Evolutionary conservation across 768 basidiomycete genomes (phyloP).

Genomic region (Hebeloma cylindrosporum): DNA sequence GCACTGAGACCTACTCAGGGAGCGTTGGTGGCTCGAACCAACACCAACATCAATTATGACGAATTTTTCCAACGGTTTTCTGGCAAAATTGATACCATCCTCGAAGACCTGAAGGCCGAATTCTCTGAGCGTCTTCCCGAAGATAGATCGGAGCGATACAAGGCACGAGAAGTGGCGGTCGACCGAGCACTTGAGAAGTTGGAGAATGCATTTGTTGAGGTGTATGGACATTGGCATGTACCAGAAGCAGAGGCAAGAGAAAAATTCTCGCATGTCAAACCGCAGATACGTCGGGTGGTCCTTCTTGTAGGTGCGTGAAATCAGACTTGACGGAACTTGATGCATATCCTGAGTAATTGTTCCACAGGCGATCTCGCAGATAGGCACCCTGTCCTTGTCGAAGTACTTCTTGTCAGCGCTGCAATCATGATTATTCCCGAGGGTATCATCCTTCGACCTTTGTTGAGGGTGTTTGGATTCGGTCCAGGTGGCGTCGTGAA

Average conservation of each 20-base stretch:
- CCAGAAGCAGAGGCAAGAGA: conserved; percentile 21
- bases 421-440: conserved; percentile 31
- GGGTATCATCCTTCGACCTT: conserved; percentile 27
- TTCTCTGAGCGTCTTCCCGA: conserved; percentile 30
- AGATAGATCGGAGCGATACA: conserved; percentile 30
- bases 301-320: conserved; percentile 22
- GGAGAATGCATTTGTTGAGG: conserved; percentile 24
- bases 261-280: conserved; percentile 25
- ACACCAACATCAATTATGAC: conserved; percentile 6
- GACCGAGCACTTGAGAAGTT: conserved; percentile 22
- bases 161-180: conserved; percentile 23
- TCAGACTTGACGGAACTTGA: background rate
- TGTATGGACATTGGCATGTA: conserved; percentile 23
- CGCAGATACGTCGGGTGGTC: conserved; percentile 19
- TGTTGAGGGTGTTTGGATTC: conserved; percentile 37
- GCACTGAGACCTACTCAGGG: conserved; percentile 8
- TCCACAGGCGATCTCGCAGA: conserved; percentile 35
- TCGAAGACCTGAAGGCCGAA: conserved; percentile 26
- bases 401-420: conserved; percentile 22
- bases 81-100: conserved; percentile 17
- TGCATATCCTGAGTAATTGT: background rate
- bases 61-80: conserved; percentile 19
- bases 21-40: background rate
- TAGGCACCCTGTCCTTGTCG: conserved; percentile 32
- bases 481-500: conserved; percentile 32